Evolutionary conservation across 345 rosid species (phyloP).

Genomic region (Clausena lansium): DNA sequence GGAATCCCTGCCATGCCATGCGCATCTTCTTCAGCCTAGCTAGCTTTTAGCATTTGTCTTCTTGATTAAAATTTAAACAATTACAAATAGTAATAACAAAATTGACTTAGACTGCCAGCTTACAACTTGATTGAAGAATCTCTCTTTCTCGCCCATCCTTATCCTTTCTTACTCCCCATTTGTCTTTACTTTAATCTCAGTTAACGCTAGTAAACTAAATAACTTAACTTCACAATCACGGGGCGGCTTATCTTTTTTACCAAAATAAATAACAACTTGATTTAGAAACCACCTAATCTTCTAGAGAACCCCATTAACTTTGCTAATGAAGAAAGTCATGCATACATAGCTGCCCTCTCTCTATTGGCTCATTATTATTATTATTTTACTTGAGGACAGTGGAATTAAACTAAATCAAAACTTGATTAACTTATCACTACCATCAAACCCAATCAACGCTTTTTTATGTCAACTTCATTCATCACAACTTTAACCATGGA

Average conservation of each 20-base stretch:
- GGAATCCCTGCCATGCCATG: conserved; percentile 42
- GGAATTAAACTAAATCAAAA: neutral
- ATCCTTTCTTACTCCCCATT: conserved; percentile 35
- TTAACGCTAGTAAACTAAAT: conserved; percentile 27
- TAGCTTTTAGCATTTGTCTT: neutral
- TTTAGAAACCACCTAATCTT: conserved; percentile 17
- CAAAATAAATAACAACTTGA: conserved; percentile 22
- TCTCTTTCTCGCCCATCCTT: conserved; percentile 39
- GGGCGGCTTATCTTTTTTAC: conserved; percentile 7
- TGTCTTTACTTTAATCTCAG: conserved; percentile 19
- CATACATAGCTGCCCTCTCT: neutral
- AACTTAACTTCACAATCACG: neutral
- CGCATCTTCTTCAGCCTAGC: conserved; percentile 29
- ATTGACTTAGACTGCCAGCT: conserved; percentile 26
- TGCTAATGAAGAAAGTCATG: neutral
- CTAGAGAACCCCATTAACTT: conserved; percentile 8
- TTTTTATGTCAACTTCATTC: neutral
- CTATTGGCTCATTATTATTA: neutral
- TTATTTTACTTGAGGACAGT: neutral
- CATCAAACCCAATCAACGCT: conserved; percentile 9
- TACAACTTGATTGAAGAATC: conserved; percentile 20
- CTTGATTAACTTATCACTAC: neutral
- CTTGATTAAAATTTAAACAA: conserved; percentile 21
- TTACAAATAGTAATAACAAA: conserved; percentile 6
- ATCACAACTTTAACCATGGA: neutral